phyloP scores from a whole-genome alignment of 1,284 basidiomycete genomes.

The Boletellus sp. region DNA sequence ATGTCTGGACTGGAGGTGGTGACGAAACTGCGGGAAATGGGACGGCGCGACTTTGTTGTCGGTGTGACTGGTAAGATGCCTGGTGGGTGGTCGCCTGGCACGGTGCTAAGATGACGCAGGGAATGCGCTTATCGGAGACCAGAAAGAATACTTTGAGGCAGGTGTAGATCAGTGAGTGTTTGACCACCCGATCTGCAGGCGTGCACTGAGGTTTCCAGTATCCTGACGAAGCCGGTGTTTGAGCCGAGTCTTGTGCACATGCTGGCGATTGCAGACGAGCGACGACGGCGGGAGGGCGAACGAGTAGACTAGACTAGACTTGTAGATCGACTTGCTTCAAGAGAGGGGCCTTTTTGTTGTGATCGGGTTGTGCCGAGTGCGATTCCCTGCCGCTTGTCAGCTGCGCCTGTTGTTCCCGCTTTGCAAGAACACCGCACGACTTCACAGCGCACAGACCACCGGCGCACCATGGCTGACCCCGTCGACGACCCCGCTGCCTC shows the following conservation, averaged over 20 bases:
- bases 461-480: constrained; percentile 29
- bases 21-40: constrained; percentile 60
- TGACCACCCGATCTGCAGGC: neutral
- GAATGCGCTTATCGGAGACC: constrained; percentile 64
- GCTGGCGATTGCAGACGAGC: constrained; percentile 50
- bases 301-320: neutral
- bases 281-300: constrained; percentile 31
- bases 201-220: constrained; percentile 34
- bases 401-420: constrained; percentile 34
- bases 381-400: constrained; percentile 30
- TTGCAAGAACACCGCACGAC: constrained; percentile 21
- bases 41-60: constrained; percentile 72
- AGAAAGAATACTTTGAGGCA: constrained; percentile 73
- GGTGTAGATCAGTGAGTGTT: constrained; percentile 71
- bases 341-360: constrained; percentile 16
- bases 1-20: constrained; percentile 77
- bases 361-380: constrained; percentile 33
- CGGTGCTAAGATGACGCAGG: constrained; percentile 38
- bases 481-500: constrained; percentile 14
- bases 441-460: constrained; percentile 33
- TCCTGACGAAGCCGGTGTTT: constrained; percentile 68
- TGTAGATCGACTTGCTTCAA: no score
- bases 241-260: constrained; percentile 56
- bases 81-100: neutral
- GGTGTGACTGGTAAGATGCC: constrained; percentile 62